Conservation (phyloP, 495 filamentous ascomycete species). For the Astrothelium macrocarpum region DNA sequence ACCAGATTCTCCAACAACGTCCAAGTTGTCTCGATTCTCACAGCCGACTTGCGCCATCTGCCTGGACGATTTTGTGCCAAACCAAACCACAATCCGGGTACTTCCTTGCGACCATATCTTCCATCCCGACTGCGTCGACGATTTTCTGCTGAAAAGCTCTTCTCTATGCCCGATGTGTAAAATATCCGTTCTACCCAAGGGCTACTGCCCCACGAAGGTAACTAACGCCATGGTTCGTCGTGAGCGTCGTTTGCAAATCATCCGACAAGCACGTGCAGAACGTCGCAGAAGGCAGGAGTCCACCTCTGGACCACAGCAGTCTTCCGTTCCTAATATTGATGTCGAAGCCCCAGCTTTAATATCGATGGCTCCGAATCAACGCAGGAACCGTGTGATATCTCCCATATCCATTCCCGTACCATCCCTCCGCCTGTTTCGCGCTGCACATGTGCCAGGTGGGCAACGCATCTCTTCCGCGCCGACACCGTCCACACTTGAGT, state of each 20-base stretch:
- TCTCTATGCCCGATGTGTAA: conserved; percentile 87
- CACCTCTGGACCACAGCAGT: not conserved
- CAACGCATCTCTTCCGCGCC: conserved; percentile 13
- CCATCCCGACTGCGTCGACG: conserved; percentile 80
- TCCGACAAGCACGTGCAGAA: conserved; percentile 13
- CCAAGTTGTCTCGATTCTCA: conserved; percentile 33
- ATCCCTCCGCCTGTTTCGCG: not conserved
- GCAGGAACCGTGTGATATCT: not conserved
- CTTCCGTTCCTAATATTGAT: not conserved
- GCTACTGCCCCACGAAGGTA: conserved; percentile 54
- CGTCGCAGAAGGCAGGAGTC: not conserved
- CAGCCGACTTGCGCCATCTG: conserved; percentile 80
- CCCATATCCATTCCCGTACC: not conserved
- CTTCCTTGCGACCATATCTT: conserved; percentile 85
- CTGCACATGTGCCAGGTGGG: not conserved
- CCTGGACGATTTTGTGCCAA: conserved; percentile 63
- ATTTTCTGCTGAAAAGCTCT: conserved; percentile 58
- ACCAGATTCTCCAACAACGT: conserved; percentile 13
- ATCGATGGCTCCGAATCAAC: not conserved
- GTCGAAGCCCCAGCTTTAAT: not conserved
- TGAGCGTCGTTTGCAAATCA: conserved; percentile 41
- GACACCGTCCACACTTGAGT: conserved; percentile 1
- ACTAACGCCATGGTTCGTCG: conserved; percentile 78
- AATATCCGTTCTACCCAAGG: conserved; percentile 54
- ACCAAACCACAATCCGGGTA: conserved; percentile 62